Evolutionary conservation across 768 basidiomycete genomes (phyloP), one percentile per base, ranked within the genome.

Genomic region (Tricholoma sp.): DNA sequence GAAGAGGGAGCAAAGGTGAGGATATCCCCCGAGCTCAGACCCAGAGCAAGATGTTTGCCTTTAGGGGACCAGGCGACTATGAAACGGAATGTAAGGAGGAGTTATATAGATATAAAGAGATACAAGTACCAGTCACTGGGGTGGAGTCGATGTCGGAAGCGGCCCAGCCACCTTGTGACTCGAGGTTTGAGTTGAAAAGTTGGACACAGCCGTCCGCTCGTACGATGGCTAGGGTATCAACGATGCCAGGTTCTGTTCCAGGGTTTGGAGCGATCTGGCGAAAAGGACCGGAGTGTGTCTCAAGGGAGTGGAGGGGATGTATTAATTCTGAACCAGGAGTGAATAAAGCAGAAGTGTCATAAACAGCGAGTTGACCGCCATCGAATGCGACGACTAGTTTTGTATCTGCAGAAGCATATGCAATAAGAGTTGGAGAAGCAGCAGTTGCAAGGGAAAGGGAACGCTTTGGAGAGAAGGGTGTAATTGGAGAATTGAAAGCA

Each of bases 21-120:
- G 37, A 92, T 84, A 54, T 87, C 85, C 2, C 90, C 89, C 18
- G 76, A 78, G 61, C 80, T 80, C 14, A 91, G 71, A 21, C 86
- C 91, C 47, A 93, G 80, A 0, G 88, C 89, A 41, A 93, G 75
- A 56, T 92, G 90, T 66, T 90, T 93, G 46, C 90, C 91, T 67
- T 90, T 91, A 1, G 90, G 88, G 3, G 90, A 92, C 90, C 91
- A 93, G 11, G 87, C 81, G 8, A 86, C 91, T 92, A 56, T 10
- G 53, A 46, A 53, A n/a, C 27, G n/a, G 21, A 8, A 53, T 34
- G 19, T 47, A 22, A 61, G 55, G 32, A n/a, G 3, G 5, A 27
- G 31, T 52, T 21, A 50, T 35, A 59, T 41, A 5, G 57, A 57
- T 11, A 41, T 8, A 59, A 9, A 12, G 12, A 54, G 34, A 19